These are phyloP conservation scores for Candida awuae DNA, from an alignment of 805 yeast species.

Conservation along the genomic window DNA sequence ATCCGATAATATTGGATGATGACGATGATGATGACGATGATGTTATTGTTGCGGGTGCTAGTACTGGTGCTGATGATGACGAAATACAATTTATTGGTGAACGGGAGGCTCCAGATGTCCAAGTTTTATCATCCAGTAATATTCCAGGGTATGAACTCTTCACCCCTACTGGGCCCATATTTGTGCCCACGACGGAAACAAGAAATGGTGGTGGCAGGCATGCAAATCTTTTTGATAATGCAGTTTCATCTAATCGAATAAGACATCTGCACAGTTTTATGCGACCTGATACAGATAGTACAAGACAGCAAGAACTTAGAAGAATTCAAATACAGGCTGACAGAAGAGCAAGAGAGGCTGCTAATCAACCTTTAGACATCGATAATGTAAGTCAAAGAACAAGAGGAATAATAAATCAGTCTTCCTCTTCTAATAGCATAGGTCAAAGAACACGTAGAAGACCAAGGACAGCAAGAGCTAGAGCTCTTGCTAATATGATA, in stretches of 20 bases:
- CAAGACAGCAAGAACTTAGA: constrained; percentile 5
- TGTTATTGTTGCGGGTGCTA: too few relatives aligned
- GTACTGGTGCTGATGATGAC: constrained; percentile 13
- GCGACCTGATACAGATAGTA: not conserved
- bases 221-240: not conserved
- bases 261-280: not conserved
- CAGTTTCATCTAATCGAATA: not conserved
- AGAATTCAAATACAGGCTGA: not conserved
- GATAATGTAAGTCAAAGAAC: too few relatives aligned
- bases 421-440: not conserved
- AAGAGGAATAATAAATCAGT: not conserved
- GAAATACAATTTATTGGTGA: constrained; percentile 22
- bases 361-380: too few relatives aligned
- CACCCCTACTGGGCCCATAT: constrained; percentile 8
- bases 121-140: constrained; percentile 4
- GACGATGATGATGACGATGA: not conserved
- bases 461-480: not conserved
- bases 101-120: constrained; percentile 13
- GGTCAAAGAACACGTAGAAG: not conserved
- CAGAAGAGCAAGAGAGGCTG: constrained; percentile 5
- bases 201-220: constrained; percentile 1
- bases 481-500: not conserved
- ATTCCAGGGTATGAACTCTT: constrained; percentile 3
- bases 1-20: not conserved
- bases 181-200: constrained; percentile 5